A percentile compares a stretch with the other conserved stretches of the same genome.
These are phyloP conservation scores for Liriodendron chinense DNA, from an alignment of 164 flowering plant species.

Conservation along the genomic window DNA sequence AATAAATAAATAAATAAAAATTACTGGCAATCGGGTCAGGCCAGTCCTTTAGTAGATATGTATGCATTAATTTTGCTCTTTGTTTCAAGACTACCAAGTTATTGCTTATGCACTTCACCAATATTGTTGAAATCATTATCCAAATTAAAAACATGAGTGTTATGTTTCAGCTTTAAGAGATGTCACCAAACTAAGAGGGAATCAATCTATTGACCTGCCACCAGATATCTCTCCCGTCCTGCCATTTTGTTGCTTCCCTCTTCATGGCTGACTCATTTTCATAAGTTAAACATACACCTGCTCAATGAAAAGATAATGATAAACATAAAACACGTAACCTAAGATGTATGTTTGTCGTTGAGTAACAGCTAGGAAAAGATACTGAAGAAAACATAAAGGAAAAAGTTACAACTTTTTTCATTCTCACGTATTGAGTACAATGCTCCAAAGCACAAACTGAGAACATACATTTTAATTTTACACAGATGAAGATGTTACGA, in stretches of 20 bases:
- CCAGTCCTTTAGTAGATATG: not conserved
- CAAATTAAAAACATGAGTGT: not conserved
- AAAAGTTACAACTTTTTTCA: too few species aligned
- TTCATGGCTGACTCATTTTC: slow-evolving; percentile 78
- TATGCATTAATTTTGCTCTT: too few species aligned
- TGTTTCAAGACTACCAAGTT: not conserved
- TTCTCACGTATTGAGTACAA: too few species aligned
- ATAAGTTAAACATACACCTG: slow-evolving; percentile 79
- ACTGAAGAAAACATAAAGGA: not conserved
- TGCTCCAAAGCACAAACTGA: too few species aligned
- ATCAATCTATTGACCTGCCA: slow-evolving; percentile 78
- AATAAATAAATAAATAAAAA: too few species aligned
- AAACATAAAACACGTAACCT: not conserved
- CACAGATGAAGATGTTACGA: too few species aligned
- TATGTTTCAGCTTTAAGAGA: not conserved
- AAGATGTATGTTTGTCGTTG: not conserved
- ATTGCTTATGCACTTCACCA: not conserved
- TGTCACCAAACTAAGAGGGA: slow-evolving; percentile 1
- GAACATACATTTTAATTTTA: too few species aligned
- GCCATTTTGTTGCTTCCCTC: slow-evolving; percentile 75
- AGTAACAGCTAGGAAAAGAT: not conserved
- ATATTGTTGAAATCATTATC: not conserved
- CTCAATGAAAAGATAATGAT: slow-evolving; percentile 1
- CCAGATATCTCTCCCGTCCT: slow-evolving; percentile 84
- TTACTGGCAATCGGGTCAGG: not conserved